These are phyloP conservation scores for Irpex rosettiformis DNA, from an alignment of 1,284 basidiomycete species.

Conservation along the genomic window DNA sequence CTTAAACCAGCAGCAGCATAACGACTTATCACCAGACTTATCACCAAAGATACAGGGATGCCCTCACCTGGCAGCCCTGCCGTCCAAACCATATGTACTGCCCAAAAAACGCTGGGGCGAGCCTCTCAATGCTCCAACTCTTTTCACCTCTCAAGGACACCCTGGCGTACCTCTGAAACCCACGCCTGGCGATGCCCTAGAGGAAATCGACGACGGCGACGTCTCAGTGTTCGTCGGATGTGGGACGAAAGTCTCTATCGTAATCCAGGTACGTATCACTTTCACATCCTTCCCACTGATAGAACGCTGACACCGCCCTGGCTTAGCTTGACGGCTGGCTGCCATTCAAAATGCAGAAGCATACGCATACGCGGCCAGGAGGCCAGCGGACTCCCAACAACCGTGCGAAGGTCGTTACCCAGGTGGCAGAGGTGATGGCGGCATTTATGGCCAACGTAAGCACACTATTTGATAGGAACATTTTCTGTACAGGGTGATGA, in stretches of 20 bases:
- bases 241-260: not conserved
- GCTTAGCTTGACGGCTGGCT: not conserved
- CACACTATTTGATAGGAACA: not conserved
- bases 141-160: not conserved
- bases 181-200: not conserved
- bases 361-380: not conserved
- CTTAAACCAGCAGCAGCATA: not conserved
- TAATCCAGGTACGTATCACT: not conserved
- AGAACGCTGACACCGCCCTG: too few species aligned
- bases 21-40: not conserved
- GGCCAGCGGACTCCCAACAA: not conserved
- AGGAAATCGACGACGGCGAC: not conserved
- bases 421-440: not conserved
- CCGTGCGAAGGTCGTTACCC: not conserved
- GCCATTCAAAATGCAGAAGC: not conserved
- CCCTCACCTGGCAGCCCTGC: not conserved
- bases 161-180: not conserved
- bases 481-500: not conserved
- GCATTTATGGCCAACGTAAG: not conserved
- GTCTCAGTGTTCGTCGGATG: not conserved
- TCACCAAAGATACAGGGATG: not conserved
- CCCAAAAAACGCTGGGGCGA: not conserved
- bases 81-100: not conserved
- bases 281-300: not conserved
- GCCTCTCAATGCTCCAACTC: not conserved